phyloP scores from a whole-genome alignment of 139 green algal genomes.

The Deuterostichococcus epilithicus region DNA sequence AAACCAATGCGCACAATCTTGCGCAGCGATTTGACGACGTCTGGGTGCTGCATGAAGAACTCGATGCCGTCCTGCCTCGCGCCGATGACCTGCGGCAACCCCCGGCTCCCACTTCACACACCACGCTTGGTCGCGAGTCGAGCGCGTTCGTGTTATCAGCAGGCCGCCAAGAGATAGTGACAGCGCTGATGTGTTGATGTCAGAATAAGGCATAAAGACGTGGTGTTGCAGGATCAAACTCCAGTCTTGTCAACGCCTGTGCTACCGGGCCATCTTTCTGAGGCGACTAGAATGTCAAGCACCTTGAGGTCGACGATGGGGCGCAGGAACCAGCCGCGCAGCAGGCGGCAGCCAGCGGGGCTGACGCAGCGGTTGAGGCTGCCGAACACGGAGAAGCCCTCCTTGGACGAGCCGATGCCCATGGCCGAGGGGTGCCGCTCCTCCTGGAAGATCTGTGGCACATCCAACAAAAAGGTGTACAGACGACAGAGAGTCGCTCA shows the following conservation, averaged over 20 bases:
- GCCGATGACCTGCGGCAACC: not conserved
- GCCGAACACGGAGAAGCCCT: constrained; percentile 84
- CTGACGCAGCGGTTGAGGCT: constrained; percentile 68
- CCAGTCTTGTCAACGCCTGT: too few species aligned
- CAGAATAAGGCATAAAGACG: too few species aligned
- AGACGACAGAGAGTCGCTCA: too few species aligned
- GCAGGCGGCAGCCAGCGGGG: constrained; percentile 45
- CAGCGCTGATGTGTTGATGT: too few species aligned
- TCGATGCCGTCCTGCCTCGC: constrained; percentile 56
- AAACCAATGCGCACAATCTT: constrained; percentile 3
- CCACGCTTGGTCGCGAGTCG: too few species aligned
- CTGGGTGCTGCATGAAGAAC: constrained; percentile 41
- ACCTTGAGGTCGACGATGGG: constrained; percentile 70
- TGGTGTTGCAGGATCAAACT: too few species aligned
- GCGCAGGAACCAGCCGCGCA: constrained; percentile 75
- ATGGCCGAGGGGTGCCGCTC: constrained; percentile 82
- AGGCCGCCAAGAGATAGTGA: too few species aligned
- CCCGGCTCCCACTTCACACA: too few species aligned
- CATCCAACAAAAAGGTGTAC: too few species aligned
- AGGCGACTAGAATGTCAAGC: not conserved
- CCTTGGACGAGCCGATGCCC: constrained; percentile 83
- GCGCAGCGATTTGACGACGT: constrained; percentile 30
- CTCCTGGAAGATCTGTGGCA: constrained; percentile 54
- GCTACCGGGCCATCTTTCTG: not conserved
- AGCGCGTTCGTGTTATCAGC: too few species aligned